Evolutionary conservation across 495 filamentous ascomycete species (phyloP).

Genomic region (Cairneyella variabilis): DNA sequence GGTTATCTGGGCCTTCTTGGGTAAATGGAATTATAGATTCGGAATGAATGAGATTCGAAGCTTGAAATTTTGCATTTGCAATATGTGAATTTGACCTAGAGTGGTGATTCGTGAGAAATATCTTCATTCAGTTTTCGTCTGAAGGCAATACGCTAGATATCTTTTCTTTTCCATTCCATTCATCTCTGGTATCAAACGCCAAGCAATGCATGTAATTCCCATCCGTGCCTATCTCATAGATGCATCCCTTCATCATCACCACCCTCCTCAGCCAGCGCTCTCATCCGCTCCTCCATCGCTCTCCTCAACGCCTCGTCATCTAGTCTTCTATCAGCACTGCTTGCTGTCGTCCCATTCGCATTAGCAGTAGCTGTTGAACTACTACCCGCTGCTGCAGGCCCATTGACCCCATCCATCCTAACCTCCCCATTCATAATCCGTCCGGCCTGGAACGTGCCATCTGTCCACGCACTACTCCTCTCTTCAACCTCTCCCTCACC

Average conservation of each 20-base stretch:
- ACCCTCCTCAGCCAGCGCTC: conserved; percentile 37
- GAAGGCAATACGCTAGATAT: background rate
- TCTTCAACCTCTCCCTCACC: conserved; percentile 4
- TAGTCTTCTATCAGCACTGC: conserved; percentile 31
- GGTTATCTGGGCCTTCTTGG: too few relatives aligned
- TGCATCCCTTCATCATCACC: conserved; percentile 61
- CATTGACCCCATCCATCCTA: conserved; percentile 27
- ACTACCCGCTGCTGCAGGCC: background rate
- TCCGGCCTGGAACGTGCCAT: conserved; percentile 53
- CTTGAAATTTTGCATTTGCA: too few relatives aligned
- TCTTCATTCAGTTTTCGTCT: too few relatives aligned
- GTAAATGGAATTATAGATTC: too few relatives aligned
- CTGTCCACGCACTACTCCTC: conserved; percentile 37
- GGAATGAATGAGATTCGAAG: background rate
- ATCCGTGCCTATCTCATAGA: conserved; percentile 37
- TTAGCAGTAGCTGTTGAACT: background rate
- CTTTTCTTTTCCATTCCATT: background rate
- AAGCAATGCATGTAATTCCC: conserved; percentile 8
- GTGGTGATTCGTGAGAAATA: background rate
- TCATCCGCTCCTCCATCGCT: conserved; percentile 41
- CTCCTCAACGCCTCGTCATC: conserved; percentile 44
- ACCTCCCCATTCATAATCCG: conserved; percentile 37
- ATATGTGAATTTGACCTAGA: too few relatives aligned
- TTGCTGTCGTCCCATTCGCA: background rate
- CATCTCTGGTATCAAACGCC: conserved; percentile 24